Conservation (phyloP, 2,329 filamentous ascomycete genomes). For the Sporothrix schenckii region DNA sequence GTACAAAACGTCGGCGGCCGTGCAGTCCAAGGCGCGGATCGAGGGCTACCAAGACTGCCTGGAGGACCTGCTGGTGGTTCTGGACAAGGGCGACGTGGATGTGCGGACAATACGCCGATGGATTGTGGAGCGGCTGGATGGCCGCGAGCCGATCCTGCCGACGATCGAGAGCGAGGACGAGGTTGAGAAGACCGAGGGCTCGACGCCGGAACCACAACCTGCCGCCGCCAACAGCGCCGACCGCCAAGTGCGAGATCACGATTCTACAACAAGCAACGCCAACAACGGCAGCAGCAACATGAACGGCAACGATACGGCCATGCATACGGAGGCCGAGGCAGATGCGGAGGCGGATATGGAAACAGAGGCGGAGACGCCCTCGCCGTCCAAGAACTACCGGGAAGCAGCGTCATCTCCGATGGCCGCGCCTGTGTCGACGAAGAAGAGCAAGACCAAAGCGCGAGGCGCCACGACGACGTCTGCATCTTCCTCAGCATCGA, state of each 20-base stretch:
- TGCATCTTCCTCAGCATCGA: slow-evolving; percentile 33
- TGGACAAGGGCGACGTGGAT: slow-evolving; percentile 82
- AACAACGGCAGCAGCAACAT: background rate
- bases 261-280: background rate
- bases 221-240: background rate
- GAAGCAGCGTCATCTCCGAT: slow-evolving; percentile 36
- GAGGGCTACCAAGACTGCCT: slow-evolving; percentile 94
- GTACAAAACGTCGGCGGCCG: slow-evolving; percentile 85
- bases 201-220: slow-evolving; percentile 58
- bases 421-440: slow-evolving; percentile 18
- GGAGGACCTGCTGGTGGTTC: slow-evolving; percentile 81
- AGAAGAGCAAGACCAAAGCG: slow-evolving; percentile 1
- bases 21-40: slow-evolving; percentile 72
- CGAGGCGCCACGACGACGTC: slow-evolving; percentile 10
- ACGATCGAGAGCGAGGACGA: slow-evolving; percentile 61
- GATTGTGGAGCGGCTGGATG: slow-evolving; percentile 71
- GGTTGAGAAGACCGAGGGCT: slow-evolving; percentile 62
- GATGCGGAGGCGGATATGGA: slow-evolving; percentile 9
- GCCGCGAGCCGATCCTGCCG: slow-evolving; percentile 57
- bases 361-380: slow-evolving; percentile 43
- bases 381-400: slow-evolving; percentile 45
- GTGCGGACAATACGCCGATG: slow-evolving; percentile 64
- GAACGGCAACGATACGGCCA: background rate
- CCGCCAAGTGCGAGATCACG: background rate
- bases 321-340: slow-evolving; percentile 9